Conservation (phyloP, 805 yeast genomes). For the Spathaspora gorwiae region DNA sequence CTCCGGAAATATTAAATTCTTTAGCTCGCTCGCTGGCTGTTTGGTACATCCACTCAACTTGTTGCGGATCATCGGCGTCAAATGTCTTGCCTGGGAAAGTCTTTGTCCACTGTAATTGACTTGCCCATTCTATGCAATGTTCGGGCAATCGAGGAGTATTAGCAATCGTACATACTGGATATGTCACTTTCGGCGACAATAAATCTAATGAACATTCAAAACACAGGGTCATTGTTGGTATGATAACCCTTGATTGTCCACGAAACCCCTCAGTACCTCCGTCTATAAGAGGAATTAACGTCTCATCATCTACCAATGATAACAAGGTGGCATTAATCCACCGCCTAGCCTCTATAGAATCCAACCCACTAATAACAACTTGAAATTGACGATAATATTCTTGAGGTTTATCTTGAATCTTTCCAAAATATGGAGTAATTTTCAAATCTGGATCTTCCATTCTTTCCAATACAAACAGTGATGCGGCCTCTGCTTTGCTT, state of each 20-base stretch:
- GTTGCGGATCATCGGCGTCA: slow-evolving; percentile 66
- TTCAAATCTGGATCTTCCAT: slow-evolving; percentile 31
- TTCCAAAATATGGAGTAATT: slow-evolving; percentile 58
- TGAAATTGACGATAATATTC: slow-evolving; percentile 65
- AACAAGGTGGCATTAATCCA: slow-evolving; percentile 77
- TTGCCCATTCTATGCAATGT: slow-evolving; percentile 91
- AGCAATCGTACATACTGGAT: slow-evolving; percentile 91
- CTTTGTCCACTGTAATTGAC: slow-evolving; percentile 68
- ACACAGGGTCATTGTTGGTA: slow-evolving; percentile 84
- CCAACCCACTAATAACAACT: slow-evolving; percentile 81
- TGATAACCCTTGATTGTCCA: slow-evolving; percentile 83
- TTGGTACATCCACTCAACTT: slow-evolving; percentile 59
- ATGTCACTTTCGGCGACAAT: slow-evolving; percentile 58
- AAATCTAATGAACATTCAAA: slow-evolving; percentile 87
- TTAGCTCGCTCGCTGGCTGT: slow-evolving; percentile 56
- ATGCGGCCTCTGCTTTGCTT: slow-evolving; percentile 65
- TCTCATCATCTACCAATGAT: slow-evolving; percentile 51
- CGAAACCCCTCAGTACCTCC: slow-evolving; percentile 95
- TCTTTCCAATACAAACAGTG: slow-evolving; percentile 47
- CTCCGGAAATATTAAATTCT: slow-evolving; percentile 66
- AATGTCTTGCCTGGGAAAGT: slow-evolving; percentile 42
- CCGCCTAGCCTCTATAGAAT: slow-evolving; percentile 82
- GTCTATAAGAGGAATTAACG: slow-evolving; percentile 58
- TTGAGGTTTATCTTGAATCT: slow-evolving; percentile 53
- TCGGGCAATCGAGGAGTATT: slow-evolving; percentile 92